Base-by-base conservation (phyloP, 2,329 filamentous ascomycete species). In the Aspergillus sergii region DNA sequence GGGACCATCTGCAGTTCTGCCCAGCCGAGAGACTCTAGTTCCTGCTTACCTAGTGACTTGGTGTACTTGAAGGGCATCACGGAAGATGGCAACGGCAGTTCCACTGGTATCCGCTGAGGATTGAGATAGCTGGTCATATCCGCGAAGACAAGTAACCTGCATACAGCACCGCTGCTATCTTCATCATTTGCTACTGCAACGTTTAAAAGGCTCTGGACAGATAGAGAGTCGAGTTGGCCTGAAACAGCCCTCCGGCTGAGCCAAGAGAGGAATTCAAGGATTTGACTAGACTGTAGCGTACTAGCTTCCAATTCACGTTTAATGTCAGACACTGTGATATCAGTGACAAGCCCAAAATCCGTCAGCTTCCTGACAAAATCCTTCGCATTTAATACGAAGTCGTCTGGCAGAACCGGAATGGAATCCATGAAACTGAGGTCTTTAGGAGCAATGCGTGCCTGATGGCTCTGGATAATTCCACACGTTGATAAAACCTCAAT, bases 401-500 rank as follows among this genome's bases (percentile, higher is more conserved):
- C 88, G 51, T 92, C 87, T 1, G 94, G 91, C 4, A 98, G 83
- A 45, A 96, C 89, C 0, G 95, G 93, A 65, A 99, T 95, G 39
- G 91, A 91, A 61, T 94, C 90, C 62, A 98, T 88, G 73, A 99
- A 99, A 69, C 85, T 88, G 46, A 90, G 77, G 48, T 89, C 87
- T 83, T 82, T 91, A 75, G 75, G 90, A 80, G 75, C 91, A 69
- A 96, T 86, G 39, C 95, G 91, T 41, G 97, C 92, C 69, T 91
- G 86, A 14, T 91, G 88, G 41, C 91, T 96, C n/a, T 91, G 88
- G 59, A 97, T 83, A 8, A 99, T 89, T 61, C 96, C 96, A 63
- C 90, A 88, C 23, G 91, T 96, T 1, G 94, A 97, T 68, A 96
- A 89, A 8, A 97, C 86, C 72, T 97, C 94, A 62, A 98, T 93